These are phyloP conservation scores for Fusarium temperatum DNA, from an alignment of 2,329 filamentous ascomycete genomes.

Conservation along the genomic window DNA sequence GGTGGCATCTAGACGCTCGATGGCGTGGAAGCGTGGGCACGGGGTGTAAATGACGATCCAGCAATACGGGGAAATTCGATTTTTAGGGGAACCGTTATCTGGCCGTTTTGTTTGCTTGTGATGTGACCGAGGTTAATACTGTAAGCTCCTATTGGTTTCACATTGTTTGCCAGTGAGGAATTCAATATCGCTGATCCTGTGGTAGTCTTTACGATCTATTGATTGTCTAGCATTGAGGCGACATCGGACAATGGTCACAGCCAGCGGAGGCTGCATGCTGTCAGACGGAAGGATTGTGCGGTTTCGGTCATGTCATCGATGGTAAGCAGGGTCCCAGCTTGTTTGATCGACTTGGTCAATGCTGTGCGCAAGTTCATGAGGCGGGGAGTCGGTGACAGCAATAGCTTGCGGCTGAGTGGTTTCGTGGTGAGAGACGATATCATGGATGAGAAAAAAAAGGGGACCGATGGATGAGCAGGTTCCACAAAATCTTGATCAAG, in stretches of 20 bases:
- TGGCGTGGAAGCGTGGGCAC: conserved; percentile 17
- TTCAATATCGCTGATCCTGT: not conserved
- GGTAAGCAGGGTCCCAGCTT: conserved; percentile 7
- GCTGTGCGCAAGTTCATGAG: conserved; percentile 16
- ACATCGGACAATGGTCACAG: not conserved
- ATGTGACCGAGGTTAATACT: not conserved
- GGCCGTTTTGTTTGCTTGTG: conserved; percentile 16
- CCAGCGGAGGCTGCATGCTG: not conserved
- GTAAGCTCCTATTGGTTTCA: not conserved
- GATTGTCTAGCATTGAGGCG: not conserved
- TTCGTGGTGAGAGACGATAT: conserved; percentile 19
- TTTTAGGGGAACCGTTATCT: not conserved
- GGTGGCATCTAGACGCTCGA: conserved; percentile 33
- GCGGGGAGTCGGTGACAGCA: conserved; percentile 25
- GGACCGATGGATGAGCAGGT: conserved; percentile 12
- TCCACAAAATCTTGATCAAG: conserved; percentile 22
- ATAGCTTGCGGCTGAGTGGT: conserved; percentile 29
- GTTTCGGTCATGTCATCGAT: conserved; percentile 6
- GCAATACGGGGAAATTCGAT: conserved; percentile 18
- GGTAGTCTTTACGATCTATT: not conserved
- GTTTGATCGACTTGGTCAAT: conserved; percentile 28
- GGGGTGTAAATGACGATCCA: conserved; percentile 25
- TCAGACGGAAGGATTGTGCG: conserved; percentile 7
- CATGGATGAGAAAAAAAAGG: conserved; percentile 8
- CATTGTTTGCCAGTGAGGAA: not conserved